Percentiles rank a stretch among this genome's conserved stretches.
phyloP scores from a whole-genome alignment of 2,329 filamentous ascomycete genomes.

The Rasamsonia emersonii region DNA sequence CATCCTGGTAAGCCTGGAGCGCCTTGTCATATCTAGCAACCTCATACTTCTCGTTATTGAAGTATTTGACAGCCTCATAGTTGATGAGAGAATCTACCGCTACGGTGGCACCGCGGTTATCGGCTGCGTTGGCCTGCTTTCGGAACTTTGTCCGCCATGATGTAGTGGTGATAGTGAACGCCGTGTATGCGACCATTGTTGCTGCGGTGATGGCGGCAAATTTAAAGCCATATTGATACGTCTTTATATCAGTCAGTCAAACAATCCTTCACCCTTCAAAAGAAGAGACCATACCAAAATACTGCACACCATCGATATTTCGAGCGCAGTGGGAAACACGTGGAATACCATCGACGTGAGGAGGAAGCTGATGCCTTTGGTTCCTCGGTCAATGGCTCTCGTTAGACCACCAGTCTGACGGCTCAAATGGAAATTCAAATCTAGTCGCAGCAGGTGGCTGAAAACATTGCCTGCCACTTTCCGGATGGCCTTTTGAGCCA shows the following conservation, averaged over 20 bases:
- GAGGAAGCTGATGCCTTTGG: constrained; percentile 96
- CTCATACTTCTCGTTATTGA: constrained; percentile 97
- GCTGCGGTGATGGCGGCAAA: constrained; percentile 84
- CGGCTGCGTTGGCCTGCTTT: constrained; percentile 87
- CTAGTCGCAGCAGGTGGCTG: constrained; percentile 75
- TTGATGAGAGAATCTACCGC: constrained; percentile 97
- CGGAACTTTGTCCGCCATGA: constrained; percentile 96
- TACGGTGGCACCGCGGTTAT: constrained; percentile 90
- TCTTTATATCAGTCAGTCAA: constrained; percentile 36
- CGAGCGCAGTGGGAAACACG: constrained; percentile 82
- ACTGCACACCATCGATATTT: constrained; percentile 91
- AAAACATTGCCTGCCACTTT: constrained; percentile 89
- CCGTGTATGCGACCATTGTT: constrained; percentile 90
- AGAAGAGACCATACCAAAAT: constrained; percentile 53
- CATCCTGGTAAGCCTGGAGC: constrained; percentile 76
- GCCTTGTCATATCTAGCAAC: constrained; percentile 83
- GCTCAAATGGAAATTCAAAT: constrained; percentile 86
- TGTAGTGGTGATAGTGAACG: constrained; percentile 95
- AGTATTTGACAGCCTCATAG: constrained; percentile 98
- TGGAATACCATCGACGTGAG: constrained; percentile 98
- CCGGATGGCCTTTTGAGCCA: constrained; percentile 93
- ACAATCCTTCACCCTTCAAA: background rate
- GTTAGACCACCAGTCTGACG: constrained; percentile 94
- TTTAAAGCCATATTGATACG: constrained; percentile 85
- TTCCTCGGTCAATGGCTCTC: constrained; percentile 88